Evolutionary conservation across 768 basidiomycete genomes (phyloP), one percentile per base, ranked within the genome.

Genomic region (Leccinum incarnatum): DNA sequence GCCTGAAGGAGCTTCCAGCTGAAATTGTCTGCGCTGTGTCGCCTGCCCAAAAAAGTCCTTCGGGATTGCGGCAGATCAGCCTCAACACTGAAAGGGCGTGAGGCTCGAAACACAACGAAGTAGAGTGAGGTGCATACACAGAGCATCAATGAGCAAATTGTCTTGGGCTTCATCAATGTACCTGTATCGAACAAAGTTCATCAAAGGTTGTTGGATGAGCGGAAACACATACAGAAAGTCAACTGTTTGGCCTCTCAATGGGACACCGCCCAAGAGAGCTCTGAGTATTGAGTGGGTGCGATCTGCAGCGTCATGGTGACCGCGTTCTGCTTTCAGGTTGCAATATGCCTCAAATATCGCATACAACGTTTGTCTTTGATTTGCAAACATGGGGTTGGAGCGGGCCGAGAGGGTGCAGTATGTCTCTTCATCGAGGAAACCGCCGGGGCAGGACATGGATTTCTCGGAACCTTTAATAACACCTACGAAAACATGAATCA

Each of bases 11-110:
- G 61, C 86, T 88, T 3, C 89, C 89, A 1, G 81, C 79, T 0
- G 87, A 84, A 37, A 91, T 91, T 0, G 89, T 87, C 63, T 91
- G 89, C 0, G 89, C 89, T 0, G 89, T 90, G 65, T 91, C 90
- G 0, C 90, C 89, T 2, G 88, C 89, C 86, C 87, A 90, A 60
- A 91, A 87, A 21, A 89, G 70, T 0, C 89, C 88, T 53, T 87
- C 74, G 0, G 82, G 78, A 63, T 89, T 89, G 11, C 70, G 70
- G 60, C 86, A 89, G 19, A 91, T 66, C 0, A 76, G 75, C 30
- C 87, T 75, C 40, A 91, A 70, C 3, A 91, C 89, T 90, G 56
- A 27, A 42, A 1, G 21, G 15, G 56, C 2, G 14, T 72, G 17
- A 72, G 34, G 42, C 25, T n/a, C 14, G 1, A 14, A 53, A 42